A percentile compares a stretch with the other conserved stretches of the same genome.
These are phyloP conservation scores for Naumovozyma castellii DNA, from an alignment of 805 yeast species.

Conservation along the genomic window DNA sequence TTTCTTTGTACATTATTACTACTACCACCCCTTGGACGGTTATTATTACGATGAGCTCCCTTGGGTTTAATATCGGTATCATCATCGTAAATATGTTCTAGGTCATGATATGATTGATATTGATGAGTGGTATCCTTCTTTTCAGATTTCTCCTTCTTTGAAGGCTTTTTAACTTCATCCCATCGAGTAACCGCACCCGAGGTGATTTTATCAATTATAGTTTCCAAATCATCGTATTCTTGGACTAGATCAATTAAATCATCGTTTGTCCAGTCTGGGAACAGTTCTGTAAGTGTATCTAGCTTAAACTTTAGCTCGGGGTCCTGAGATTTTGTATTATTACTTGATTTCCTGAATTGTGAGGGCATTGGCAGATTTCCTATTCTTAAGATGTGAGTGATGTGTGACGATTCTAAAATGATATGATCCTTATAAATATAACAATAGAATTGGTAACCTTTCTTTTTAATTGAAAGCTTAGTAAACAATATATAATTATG, in stretches of 20 bases:
- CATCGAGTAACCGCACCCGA: conserved; percentile 85
- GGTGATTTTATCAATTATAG: conserved; percentile 77
- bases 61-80: conserved; percentile 4
- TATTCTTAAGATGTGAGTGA: background rate
- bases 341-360: conserved; percentile 18
- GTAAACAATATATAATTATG: background rate
- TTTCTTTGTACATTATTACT: conserved; percentile 5
- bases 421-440: background rate
- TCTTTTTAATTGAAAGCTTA: background rate
- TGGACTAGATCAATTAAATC: conserved; percentile 68
- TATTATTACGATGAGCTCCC: conserved; percentile 6
- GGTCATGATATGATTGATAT: conserved; percentile 10
- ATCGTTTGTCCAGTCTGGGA: conserved; percentile 89
- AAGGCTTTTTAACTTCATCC: conserved; percentile 76
- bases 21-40: conserved; percentile 7
- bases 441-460: background rate
- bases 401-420: background rate
- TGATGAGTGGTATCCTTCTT: conserved; percentile 21
- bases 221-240: conserved; percentile 71
- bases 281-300: conserved; percentile 64
- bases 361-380: conserved; percentile 10
- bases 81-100: conserved; percentile 1
- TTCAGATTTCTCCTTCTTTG: conserved; percentile 42
- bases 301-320: conserved; percentile 34
- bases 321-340: conserved; percentile 20